Percentiles rank a stretch among this genome's conserved stretches.
Conservation (phyloP, 2,329 filamentous ascomycete genomes). For the Alternaria burnsii region DNA sequence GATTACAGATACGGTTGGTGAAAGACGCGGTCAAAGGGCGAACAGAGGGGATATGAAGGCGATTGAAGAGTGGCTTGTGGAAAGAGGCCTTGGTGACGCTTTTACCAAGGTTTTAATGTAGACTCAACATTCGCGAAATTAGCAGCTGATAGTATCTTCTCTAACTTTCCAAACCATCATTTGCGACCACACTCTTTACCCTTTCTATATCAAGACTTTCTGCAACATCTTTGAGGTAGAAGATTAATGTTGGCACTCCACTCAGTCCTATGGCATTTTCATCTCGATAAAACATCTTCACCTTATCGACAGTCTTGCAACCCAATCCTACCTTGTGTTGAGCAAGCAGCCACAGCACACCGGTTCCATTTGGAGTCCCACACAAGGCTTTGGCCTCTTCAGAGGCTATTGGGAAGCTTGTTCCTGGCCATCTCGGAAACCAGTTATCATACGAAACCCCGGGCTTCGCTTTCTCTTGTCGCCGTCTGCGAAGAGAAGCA, state of each 20-base stretch:
- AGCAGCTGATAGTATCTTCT: neutral
- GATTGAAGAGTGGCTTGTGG: slow-evolving; percentile 60
- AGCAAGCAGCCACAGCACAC: slow-evolving; percentile 14
- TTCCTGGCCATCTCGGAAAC: slow-evolving; percentile 15
- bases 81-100: slow-evolving; percentile 56
- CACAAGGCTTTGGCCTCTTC: slow-evolving; percentile 14
- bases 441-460: neutral
- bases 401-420: slow-evolving; percentile 7
- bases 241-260: neutral
- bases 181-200: neutral
- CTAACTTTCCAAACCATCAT: neutral
- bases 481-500: neutral
- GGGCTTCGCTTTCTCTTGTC: neutral
- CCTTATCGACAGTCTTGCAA: slow-evolving; percentile 11
- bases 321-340: slow-evolving; percentile 14
- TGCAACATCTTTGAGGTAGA: slow-evolving; percentile 3
- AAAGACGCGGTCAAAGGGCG: slow-evolving; percentile 59
- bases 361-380: slow-evolving; percentile 21
- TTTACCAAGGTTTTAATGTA: slow-evolving; percentile 55
- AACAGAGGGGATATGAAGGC: slow-evolving; percentile 65
- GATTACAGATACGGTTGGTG: slow-evolving; percentile 62
- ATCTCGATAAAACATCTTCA: slow-evolving; percentile 12
- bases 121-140: neutral
- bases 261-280: neutral
- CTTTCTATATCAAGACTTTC: neutral